Conservation (phyloP, 1,284 basidiomycete species). For the Trametes polyzona region DNA sequence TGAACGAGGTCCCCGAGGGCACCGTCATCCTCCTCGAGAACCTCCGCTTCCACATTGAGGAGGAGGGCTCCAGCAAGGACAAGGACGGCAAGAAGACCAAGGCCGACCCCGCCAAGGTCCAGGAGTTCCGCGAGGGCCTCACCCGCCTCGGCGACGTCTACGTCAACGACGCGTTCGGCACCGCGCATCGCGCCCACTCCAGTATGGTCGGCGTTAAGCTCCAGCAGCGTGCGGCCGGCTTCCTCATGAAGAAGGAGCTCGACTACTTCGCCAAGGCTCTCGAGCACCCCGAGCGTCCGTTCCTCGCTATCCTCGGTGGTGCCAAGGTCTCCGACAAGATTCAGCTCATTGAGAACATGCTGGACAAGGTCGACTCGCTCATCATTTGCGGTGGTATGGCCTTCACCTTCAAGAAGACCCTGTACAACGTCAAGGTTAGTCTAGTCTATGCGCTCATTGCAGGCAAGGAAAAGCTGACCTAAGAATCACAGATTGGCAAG, state of each 20-base stretch:
- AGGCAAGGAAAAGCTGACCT: slow-evolving; percentile 7
- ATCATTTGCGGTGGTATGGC: slow-evolving; percentile 99
- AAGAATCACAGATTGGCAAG: slow-evolving; percentile 74
- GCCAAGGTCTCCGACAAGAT: slow-evolving; percentile 99
- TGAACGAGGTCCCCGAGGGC: slow-evolving; percentile 73
- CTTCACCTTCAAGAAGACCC: slow-evolving; percentile 98
- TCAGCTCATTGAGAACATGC: slow-evolving; percentile 98
- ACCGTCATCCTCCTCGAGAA: slow-evolving; percentile 96
- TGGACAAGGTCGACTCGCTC: slow-evolving; percentile 97
- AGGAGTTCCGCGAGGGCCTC: slow-evolving; percentile 85
- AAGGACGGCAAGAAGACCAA: slow-evolving; percentile 93
- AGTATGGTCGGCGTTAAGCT: slow-evolving; percentile 98
- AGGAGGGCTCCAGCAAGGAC: slow-evolving; percentile 95
- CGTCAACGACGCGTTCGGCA: slow-evolving; percentile 98
- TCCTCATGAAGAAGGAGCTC: slow-evolving; percentile 98
- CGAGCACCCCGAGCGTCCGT: slow-evolving; percentile 92
- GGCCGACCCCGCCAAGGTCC: slow-evolving; percentile 83
- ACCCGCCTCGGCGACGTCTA: slow-evolving; percentile 96
- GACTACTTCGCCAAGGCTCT: slow-evolving; percentile 99
- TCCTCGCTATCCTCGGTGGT: slow-evolving; percentile 98
- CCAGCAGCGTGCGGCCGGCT: slow-evolving; percentile 92
- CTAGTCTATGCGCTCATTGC: background rate
- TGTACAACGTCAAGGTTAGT: slow-evolving; percentile 75
- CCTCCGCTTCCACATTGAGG: slow-evolving; percentile 97
- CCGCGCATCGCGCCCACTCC: slow-evolving; percentile 97